phyloP scores from a whole-genome alignment of 768 basidiomycete genomes.

The Auricularia heimuer region DNA sequence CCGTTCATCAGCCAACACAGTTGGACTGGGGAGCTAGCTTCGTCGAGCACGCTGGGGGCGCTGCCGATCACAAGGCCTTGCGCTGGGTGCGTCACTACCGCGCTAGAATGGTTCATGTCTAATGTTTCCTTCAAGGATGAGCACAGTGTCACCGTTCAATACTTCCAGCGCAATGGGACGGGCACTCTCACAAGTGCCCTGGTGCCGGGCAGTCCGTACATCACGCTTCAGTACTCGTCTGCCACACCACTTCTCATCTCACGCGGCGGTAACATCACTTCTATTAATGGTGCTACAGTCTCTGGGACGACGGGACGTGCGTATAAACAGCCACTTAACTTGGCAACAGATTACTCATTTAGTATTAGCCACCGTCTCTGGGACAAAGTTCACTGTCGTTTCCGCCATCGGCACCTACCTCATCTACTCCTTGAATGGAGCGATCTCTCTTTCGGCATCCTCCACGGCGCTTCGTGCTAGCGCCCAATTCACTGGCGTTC shows the following conservation, averaged over 20 bases:
- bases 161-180: slow-evolving; percentile 18
- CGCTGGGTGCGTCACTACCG: slow-evolving; percentile 18
- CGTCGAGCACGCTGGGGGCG: slow-evolving; percentile 22
- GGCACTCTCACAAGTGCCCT: slow-evolving; percentile 24
- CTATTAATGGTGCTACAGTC: slow-evolving; percentile 20
- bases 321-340: neutral
- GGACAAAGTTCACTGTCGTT: slow-evolving; percentile 22
- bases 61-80: slow-evolving; percentile 23
- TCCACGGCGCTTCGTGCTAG: slow-evolving; percentile 16
- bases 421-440: slow-evolving; percentile 24
- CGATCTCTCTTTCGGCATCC: slow-evolving; percentile 20
- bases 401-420: slow-evolving; percentile 23
- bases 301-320: neutral
- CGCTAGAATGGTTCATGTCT: neutral
- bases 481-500: slow-evolving; percentile 19
- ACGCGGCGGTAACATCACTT: slow-evolving; percentile 20
- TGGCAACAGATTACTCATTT: neutral
- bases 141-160: slow-evolving; percentile 27
- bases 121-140: slow-evolving; percentile 16
- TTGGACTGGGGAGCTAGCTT: slow-evolving; percentile 26
- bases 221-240: slow-evolving; percentile 23
- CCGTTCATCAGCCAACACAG: slow-evolving; percentile 24
- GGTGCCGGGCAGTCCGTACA: slow-evolving; percentile 26
- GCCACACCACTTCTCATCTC: slow-evolving; percentile 25
- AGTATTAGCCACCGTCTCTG: slow-evolving; percentile 16